Conservation (phyloP, 2,329 filamentous ascomycete genomes). For the Cordyceps javanica region DNA sequence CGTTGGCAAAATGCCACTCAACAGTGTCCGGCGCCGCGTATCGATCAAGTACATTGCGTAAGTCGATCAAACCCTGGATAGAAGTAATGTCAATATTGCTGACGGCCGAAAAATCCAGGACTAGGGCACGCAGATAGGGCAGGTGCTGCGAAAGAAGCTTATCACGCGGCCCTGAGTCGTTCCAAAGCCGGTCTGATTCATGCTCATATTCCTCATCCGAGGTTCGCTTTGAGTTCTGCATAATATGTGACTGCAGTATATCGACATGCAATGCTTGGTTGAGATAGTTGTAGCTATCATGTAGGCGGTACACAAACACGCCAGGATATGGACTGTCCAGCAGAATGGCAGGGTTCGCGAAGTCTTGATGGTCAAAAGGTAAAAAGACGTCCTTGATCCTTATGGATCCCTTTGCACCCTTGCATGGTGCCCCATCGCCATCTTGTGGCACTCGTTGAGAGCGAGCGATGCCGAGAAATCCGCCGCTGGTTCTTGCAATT, state of each 20-base stretch:
- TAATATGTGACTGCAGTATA: conserved; percentile 32
- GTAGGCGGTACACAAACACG: conserved; percentile 46
- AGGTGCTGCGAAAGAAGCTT: conserved; percentile 23
- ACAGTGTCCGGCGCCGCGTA: conserved; percentile 43
- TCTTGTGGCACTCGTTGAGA: conserved; percentile 15
- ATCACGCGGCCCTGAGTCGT: conserved; percentile 38
- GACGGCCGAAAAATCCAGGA: conserved; percentile 53
- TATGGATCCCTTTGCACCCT: neutral
- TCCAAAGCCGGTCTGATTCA: conserved; percentile 47
- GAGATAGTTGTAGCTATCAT: conserved; percentile 46
- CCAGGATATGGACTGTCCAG: conserved; percentile 40
- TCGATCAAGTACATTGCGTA: conserved; percentile 47
- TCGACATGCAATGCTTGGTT: conserved; percentile 45
- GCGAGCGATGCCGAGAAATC: conserved; percentile 37
- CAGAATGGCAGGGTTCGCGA: conserved; percentile 38
- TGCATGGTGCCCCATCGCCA: neutral
- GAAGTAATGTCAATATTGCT: conserved; percentile 53
- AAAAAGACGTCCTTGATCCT: conserved; percentile 26
- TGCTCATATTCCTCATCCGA: conserved; percentile 30
- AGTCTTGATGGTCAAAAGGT: conserved; percentile 34
- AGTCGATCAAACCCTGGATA: conserved; percentile 50
- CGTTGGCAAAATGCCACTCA: conserved; percentile 49
- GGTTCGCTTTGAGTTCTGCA: conserved; percentile 34
- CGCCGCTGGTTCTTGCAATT: conserved; percentile 39
- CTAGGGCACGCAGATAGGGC: conserved; percentile 45